Evolutionary conservation across 2,329 filamentous ascomycete genomes (phyloP).

Genomic region (Sporothrix pallida): DNA sequence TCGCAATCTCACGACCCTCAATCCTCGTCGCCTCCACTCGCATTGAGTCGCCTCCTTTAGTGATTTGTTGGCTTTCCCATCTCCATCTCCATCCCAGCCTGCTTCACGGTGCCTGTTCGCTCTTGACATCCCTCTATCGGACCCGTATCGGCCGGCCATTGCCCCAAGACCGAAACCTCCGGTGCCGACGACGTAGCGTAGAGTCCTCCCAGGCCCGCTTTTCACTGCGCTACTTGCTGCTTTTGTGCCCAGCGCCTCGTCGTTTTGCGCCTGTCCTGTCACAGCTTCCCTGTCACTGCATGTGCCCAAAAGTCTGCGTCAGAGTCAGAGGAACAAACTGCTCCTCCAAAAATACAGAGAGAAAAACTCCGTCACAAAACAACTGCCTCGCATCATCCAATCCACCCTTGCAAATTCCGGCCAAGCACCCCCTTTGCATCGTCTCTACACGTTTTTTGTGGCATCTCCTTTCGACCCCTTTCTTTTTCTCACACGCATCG

Average conservation of each 20-base stretch:
- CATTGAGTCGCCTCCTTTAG: background rate
- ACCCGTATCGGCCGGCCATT: conserved; percentile 28
- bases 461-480: conserved; percentile 3
- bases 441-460: background rate
- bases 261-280: conserved; percentile 31
- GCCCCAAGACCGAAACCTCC: conserved; percentile 17
- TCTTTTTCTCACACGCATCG: conserved; percentile 17
- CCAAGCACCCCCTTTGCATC: conserved; percentile 17
- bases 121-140: conserved; percentile 17
- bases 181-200: conserved; percentile 29
- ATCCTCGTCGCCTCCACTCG: background rate
- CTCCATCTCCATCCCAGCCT: background rate
- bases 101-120: conserved; percentile 2
- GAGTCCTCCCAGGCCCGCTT: conserved; percentile 24
- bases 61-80: background rate
- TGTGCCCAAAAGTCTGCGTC: conserved; percentile 23
- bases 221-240: conserved; percentile 16
- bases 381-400: conserved; percentile 12
- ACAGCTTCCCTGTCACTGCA: conserved; percentile 25
- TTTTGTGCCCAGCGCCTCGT: conserved; percentile 11
- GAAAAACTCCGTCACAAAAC: conserved; percentile 23
- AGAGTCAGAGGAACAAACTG: background rate
- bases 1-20: background rate
- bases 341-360: background rate
- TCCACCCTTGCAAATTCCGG: background rate